Evolutionary conservation across 192 early-diverging fungal species (phyloP).

Genomic region (Pilaira anomala): DNA sequence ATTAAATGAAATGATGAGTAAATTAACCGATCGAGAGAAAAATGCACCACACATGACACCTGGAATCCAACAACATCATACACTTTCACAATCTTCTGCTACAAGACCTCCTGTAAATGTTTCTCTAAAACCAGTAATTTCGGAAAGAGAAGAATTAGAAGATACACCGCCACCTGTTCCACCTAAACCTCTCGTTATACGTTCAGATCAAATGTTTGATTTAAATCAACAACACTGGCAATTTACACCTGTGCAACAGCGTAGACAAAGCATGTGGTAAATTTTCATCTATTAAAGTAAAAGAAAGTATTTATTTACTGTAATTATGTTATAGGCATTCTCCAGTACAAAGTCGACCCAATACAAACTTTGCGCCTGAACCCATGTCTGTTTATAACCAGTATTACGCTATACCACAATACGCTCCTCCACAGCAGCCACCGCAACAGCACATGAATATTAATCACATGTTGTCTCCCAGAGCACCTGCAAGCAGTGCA

Average conservation of each 20-base stretch:
- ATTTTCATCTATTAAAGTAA: neutral
- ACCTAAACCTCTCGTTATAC: conserved; percentile 18
- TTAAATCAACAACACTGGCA: conserved; percentile 7
- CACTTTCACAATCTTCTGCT: neutral
- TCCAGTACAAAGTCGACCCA: neutral
- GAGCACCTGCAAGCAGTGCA: conserved; percentile 7
- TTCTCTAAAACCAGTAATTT: neutral
- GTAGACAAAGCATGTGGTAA: conserved; percentile 9
- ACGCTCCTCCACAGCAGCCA: neutral
- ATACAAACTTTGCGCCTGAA: neutral
- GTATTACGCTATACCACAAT: neutral
- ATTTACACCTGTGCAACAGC: conserved; percentile 9
- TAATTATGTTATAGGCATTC: neutral
- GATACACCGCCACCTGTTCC: conserved; percentile 24
- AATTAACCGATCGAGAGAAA: conserved; percentile 18
- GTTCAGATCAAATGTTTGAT: neutral
- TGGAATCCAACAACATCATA: conserved; percentile 3
- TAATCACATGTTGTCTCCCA: conserved; percentile 27
- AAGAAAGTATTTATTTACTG: no score
- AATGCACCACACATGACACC: conserved; percentile 8
- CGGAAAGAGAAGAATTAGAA: neutral
- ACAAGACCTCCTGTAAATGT: neutral
- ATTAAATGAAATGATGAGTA: conserved; percentile 28
- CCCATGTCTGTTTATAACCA: no score
- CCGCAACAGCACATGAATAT: conserved; percentile 18